A percentile compares a stretch with the other conserved stretches of the same genome.
Evolutionary conservation across 75 land plant species (phyloP).

Genomic region (Adiantum capillusveneris): DNA sequence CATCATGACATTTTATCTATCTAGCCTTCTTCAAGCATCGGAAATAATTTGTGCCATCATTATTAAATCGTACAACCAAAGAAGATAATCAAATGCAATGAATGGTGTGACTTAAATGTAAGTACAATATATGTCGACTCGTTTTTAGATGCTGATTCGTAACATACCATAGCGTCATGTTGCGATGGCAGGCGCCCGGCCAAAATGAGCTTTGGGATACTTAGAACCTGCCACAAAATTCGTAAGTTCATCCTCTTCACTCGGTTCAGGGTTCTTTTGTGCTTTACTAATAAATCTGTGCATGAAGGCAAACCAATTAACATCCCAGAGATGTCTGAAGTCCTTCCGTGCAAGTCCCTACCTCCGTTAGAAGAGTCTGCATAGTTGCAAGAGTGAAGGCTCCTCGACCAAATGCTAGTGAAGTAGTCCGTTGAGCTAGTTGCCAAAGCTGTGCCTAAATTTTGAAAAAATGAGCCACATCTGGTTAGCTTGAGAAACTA

Average conservation of each 20-base stretch:
- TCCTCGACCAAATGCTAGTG: conserved; percentile 93
- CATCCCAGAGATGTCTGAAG: too few relatives aligned
- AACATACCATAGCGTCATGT: conserved; percentile 90
- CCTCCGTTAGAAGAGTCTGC: conserved; percentile 87
- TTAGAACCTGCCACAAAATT: conserved; percentile 48
- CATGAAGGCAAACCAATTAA: neutral
- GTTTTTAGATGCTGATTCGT: too few relatives aligned
- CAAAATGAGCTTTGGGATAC: conserved; percentile 79
- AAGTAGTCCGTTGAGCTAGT: conserved; percentile 91
- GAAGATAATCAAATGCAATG: too few relatives aligned
- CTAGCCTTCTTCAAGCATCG: too few relatives aligned
- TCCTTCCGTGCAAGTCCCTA: too few relatives aligned
- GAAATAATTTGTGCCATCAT: too few relatives aligned
- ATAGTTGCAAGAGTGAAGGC: conserved; percentile 92
- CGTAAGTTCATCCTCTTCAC: too few relatives aligned
- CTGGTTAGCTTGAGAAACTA: neutral
- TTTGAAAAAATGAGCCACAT: neutral
- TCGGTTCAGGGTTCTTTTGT: too few relatives aligned
- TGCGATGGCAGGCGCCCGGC: conserved; percentile 94
- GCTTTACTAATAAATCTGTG: neutral
- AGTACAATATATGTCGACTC: too few relatives aligned
- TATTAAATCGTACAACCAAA: too few relatives aligned
- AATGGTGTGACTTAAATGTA: too few relatives aligned
- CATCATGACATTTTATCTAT: too few relatives aligned
- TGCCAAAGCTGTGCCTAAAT: conserved; percentile 88